Evolutionary conservation across 768 basidiomycete genomes (phyloP).

Genomic region (Pleurotus tuoliensis): DNA sequence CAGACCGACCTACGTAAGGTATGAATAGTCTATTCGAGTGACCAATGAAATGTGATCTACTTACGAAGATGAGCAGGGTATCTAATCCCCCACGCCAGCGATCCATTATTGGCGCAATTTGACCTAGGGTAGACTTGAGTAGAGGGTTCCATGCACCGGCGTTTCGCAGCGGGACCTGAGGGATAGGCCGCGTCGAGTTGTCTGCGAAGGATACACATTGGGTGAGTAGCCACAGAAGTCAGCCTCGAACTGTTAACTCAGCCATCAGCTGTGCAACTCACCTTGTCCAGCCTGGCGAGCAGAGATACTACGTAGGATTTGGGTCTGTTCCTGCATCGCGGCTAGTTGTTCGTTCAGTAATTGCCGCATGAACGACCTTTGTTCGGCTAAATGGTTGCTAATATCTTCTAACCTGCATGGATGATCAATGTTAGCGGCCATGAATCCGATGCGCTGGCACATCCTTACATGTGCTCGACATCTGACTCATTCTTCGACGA

Average conservation of each 20-base stretch:
- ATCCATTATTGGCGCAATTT: background rate
- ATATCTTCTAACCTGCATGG: too few relatives aligned
- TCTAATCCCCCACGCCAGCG: slow-evolving; percentile 1
- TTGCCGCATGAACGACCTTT: background rate
- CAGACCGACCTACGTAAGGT: slow-evolving; percentile 11
- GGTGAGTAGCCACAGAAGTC: too few relatives aligned
- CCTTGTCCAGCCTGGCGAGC: slow-evolving; percentile 2
- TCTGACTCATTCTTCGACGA: too few relatives aligned
- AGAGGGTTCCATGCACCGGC: slow-evolving; percentile 1
- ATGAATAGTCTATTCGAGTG: background rate
- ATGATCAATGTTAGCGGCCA: too few relatives aligned
- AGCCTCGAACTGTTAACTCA: too few relatives aligned
- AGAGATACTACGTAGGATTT: background rate
- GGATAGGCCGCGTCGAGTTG: slow-evolving; percentile 8
- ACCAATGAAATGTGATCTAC: background rate
- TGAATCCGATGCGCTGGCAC: too few relatives aligned
- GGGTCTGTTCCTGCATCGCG: background rate
- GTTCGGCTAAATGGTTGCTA: background rate
- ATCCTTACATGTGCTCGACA: too few relatives aligned
- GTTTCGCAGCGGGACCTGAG: background rate
- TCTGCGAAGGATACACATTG: background rate
- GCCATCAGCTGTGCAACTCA: background rate
- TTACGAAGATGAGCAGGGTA: background rate
- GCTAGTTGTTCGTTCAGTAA: background rate
- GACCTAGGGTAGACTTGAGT: background rate